These are phyloP conservation scores for Camelina laxa DNA, from an alignment of 345 rosid genomes.

Conservation along the genomic window DNA sequence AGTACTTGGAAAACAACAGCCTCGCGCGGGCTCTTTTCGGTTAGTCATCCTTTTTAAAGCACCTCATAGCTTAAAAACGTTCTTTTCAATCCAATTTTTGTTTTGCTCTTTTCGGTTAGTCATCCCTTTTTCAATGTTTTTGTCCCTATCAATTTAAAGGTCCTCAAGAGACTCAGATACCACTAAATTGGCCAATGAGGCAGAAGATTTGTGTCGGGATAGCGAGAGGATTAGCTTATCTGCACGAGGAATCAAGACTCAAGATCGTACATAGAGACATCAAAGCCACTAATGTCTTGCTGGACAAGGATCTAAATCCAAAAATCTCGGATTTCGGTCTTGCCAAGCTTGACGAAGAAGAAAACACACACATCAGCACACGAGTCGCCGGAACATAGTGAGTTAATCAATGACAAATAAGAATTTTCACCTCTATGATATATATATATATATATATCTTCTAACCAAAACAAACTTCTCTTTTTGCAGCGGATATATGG, in stretches of 20 bases:
- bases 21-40: constrained; percentile 58
- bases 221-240: constrained; percentile 56
- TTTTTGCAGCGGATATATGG: constrained; percentile 52
- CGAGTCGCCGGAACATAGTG: constrained; percentile 57
- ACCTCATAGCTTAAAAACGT: neutral
- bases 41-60: constrained; percentile 19
- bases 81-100: neutral
- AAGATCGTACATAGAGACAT: constrained; percentile 59
- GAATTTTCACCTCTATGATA: neutral
- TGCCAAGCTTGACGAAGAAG: constrained; percentile 57
- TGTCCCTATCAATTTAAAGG: constrained; percentile 30
- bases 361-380: constrained; percentile 59
- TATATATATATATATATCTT: neutral
- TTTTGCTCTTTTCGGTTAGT: no score
- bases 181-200: constrained; percentile 50
- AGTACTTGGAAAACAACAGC: constrained; percentile 65
- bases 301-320: constrained; percentile 48
- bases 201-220: constrained; percentile 55
- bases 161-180: constrained; percentile 43
- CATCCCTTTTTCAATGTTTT: no score
- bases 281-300: constrained; percentile 58
- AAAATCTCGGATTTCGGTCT: constrained; percentile 58
- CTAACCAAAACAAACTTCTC: neutral
- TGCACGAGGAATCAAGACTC: constrained; percentile 58
- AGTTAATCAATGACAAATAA: constrained; percentile 9